A percentile compares a stretch with the other conserved stretches of the same genome.
These are phyloP conservation scores for Alternaria burnsii DNA, from an alignment of 2,329 filamentous ascomycete species.

Conservation along the genomic window DNA sequence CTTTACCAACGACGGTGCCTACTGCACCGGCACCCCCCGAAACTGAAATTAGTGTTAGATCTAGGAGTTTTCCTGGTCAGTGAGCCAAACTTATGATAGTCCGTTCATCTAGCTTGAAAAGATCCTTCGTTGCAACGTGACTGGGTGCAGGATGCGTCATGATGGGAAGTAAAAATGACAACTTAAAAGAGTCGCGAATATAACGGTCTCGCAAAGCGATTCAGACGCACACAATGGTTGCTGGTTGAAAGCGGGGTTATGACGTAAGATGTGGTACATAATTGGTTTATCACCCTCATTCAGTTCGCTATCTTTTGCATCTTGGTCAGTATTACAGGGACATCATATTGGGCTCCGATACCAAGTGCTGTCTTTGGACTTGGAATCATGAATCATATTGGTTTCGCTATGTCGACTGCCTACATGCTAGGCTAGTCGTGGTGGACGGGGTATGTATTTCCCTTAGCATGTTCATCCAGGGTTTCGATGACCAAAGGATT, in stretches of 20 bases:
- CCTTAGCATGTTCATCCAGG: too few relatives aligned
- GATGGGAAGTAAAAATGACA: background rate
- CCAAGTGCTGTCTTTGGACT: too few relatives aligned
- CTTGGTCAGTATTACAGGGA: background rate
- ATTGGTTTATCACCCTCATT: background rate
- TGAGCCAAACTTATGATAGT: constrained; percentile 31
- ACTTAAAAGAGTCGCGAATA: background rate
- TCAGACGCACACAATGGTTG: background rate
- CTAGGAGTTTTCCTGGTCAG: background rate
- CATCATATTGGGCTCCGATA: too few relatives aligned
- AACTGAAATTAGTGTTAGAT: constrained; percentile 21
- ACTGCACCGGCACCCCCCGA: constrained; percentile 42
- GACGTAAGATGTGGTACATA: background rate
- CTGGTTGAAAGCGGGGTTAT: background rate
- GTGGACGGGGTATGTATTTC: too few relatives aligned
- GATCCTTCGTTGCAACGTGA: constrained; percentile 27
- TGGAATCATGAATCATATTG: too few relatives aligned
- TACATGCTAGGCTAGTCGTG: too few relatives aligned
- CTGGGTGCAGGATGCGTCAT: constrained; percentile 30
- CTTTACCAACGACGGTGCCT: constrained; percentile 30
- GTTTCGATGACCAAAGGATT: too few relatives aligned
- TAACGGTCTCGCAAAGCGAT: background rate
- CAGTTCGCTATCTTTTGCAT: background rate
- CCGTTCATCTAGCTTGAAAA: constrained; percentile 34
- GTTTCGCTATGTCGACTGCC: too few relatives aligned